Evolutionary conservation across 148 eudicot species (phyloP).

Genomic region (Chenopodium berlandieri): DNA sequence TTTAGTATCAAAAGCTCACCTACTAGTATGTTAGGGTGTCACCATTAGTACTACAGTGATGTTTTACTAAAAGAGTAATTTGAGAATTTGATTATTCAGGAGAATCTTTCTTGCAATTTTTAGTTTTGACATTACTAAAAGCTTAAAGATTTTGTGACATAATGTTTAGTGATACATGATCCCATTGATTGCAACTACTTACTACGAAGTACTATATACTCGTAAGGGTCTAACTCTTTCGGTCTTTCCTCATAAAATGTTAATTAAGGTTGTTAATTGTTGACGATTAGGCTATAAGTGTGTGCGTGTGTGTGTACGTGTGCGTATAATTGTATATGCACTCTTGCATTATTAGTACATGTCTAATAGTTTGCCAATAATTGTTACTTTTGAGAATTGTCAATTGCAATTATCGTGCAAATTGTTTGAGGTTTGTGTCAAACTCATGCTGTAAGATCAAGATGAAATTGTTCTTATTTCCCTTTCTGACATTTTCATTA

Average conservation of each 20-base stretch:
- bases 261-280: neutral
- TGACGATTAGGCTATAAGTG: neutral
- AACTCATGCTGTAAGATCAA: neutral
- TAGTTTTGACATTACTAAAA: neutral
- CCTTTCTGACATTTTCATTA: neutral
- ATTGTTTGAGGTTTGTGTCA: neutral
- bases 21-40: slow-evolving; percentile 22
- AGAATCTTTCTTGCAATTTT: slow-evolving; percentile 8
- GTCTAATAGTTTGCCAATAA: neutral
- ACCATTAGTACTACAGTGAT: slow-evolving; percentile 4
- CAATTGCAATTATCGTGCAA: neutral
- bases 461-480: neutral
- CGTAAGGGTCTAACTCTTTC: neutral
- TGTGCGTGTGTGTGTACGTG: neutral
- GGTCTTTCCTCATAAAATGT: neutral
- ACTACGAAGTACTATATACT: neutral
- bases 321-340: neutral
- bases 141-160: neutral
- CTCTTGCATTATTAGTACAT: neutral
- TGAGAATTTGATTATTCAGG: neutral
- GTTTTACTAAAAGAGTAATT: neutral
- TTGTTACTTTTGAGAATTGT: no score
- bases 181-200: neutral
- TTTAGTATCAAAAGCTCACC: slow-evolving; percentile 9
- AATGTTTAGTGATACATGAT: neutral